Evolutionary conservation across 73 alveolate genomes (phyloP), one percentile per base, ranked within the genome.

Genomic region (Stentor roeselii): DNA sequence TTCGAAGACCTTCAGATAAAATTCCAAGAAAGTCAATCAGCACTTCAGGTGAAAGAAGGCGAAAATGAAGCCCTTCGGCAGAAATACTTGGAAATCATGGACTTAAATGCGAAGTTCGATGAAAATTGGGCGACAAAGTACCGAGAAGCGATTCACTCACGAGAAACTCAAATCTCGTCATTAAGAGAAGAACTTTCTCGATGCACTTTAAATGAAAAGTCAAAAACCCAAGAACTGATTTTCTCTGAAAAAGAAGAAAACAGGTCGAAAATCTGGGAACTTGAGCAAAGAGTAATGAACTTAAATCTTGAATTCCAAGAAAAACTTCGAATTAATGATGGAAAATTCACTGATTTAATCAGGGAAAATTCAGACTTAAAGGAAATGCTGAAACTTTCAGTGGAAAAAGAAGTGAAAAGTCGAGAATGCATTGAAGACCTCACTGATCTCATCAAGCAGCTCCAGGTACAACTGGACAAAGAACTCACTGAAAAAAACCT

Each of bases 381-480:
- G 77, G 91, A 86, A 77, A 85, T 90, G 41, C 80, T 90, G 2
- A 40, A 90, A 75, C n/a, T 90, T 82, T 83, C 90, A 3, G 80
- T 78, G 2, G 84, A 90, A 14, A 67, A 82, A 42, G 91, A 87
- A 39, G 50, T 78, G 14, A 86, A 83, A 83, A 83, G 84, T 39
- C 89, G 84, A 6, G 88, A 82, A 15, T 75, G 86, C 42, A 82
- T 90, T 1, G 88, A 75, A 75, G 95, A 90, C 50, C 84, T 90
- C 3, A 86, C 82, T 41, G 85, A 75, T 34, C 75, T 85, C 3
- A n/a, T 83, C 14, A 80, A 78, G 30, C 75, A 40, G 2, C 58
- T 60, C 3, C 42, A 59, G 36, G 59, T 32, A 6, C 85, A 76
- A 27, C 78, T 90, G 14, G 88, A 60, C 30, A 36, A 90, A 30